Base-by-base conservation (phyloP, 2,329 filamentous ascomycete species). In the Trichoderma polysporum region DNA sequence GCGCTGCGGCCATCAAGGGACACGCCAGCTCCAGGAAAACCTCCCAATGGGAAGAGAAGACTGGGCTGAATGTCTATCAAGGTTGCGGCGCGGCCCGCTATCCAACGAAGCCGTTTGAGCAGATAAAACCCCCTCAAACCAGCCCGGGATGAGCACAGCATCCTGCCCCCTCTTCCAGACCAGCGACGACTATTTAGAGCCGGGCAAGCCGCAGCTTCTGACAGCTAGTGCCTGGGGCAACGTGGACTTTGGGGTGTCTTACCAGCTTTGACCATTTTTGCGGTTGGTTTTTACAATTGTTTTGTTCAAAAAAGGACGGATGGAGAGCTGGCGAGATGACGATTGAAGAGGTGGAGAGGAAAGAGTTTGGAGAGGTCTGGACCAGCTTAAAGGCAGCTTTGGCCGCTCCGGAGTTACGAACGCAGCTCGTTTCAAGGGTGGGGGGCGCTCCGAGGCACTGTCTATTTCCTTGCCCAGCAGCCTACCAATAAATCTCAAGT, bases 251-350 rank as follows among this genome's bases (percentile, higher is more conserved):
- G 49, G 12, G 62, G 12, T 39, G 53, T 17, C 68, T 49, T 65
- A 97, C 93, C 92, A 85, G 94, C 94, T 88, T 97, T 97, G 86
- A 97, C 94, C 94, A 97, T 97, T 89, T 89, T 97, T 91, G 84
- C 83, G 84, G 83, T 74, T 45, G 84, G 81, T 77, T 72, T 76
- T 75, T 77, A 37, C 39, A 67, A 57, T 59, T 69, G 68, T 73
- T 74, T 70, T 66, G 58, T 66, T 54, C 39, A 41, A 67, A 13
- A 22, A 67, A 25, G n/a, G n/a, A n/a, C n/a, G n/a, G n/a, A n/a
- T n/a, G n/a, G n/a, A 37, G 31, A 56, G 45, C 60, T 47, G 31
- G 53, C 25, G 35, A 29, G 69, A 35, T 70, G 62, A 49, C 58
- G 69, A 67, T 45, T 53, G 68, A 68, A 64, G 66, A 59, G 67